These are phyloP conservation scores for Cryptococcus neoformans DNA, from an alignment of 1,284 basidiomycete species.

Conservation along the genomic window DNA sequence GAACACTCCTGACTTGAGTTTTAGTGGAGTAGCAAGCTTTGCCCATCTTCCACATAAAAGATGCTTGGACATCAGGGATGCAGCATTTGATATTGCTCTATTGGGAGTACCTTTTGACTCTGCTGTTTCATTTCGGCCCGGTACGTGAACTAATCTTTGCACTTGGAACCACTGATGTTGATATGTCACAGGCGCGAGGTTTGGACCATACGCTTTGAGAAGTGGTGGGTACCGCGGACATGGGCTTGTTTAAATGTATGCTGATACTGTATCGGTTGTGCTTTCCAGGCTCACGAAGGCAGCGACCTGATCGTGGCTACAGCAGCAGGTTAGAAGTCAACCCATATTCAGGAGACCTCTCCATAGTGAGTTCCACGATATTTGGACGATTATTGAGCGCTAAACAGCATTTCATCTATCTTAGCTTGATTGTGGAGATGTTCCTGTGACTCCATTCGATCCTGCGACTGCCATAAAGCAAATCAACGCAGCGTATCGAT, in stretches of 20 bases:
- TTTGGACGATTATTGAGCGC: too few relatives aligned
- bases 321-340: constrained; percentile 30
- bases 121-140: constrained; percentile 38
- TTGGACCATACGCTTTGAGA: constrained; percentile 46
- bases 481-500: constrained; percentile 44
- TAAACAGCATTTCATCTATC: neutral
- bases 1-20: constrained; percentile 38
- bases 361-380: constrained; percentile 18
- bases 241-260: constrained; percentile 16
- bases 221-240: constrained; percentile 32
- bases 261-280: constrained; percentile 29
- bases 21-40: constrained; percentile 45
- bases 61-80: constrained; percentile 42
- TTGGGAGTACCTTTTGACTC: constrained; percentile 47
- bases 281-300: constrained; percentile 44
- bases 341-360: constrained; percentile 27
- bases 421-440: constrained; percentile 49
- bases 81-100: constrained; percentile 49
- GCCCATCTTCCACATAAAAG: constrained; percentile 41
- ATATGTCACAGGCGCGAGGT: constrained; percentile 36
- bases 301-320: constrained; percentile 43
- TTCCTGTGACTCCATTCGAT: constrained; percentile 51
- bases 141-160: constrained; percentile 15
- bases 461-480: constrained; percentile 48
- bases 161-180: neutral